These are phyloP conservation scores for Colletotrichum euphorbiae DNA, from an alignment of 2,329 filamentous ascomycete genomes.

Conservation along the genomic window DNA sequence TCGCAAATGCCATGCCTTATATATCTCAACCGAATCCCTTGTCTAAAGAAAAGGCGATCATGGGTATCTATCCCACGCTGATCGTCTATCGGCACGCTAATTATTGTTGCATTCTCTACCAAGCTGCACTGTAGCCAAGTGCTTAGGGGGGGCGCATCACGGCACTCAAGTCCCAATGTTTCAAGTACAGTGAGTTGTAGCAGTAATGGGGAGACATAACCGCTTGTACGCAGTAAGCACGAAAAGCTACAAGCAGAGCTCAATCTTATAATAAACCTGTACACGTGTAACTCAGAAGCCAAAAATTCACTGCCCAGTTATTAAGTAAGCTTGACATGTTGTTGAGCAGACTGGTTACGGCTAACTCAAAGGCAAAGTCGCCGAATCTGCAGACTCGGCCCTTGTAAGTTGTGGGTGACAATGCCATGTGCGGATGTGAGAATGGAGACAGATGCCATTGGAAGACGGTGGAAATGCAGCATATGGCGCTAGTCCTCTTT, in stretches of 20 bases:
- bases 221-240: slow-evolving; percentile 1
- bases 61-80: slow-evolving; percentile 2
- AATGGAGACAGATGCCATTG: slow-evolving; percentile 47
- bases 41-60: not conserved
- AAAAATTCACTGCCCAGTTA: not conserved
- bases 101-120: not conserved
- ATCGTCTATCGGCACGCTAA: not conserved
- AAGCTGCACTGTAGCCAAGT: not conserved
- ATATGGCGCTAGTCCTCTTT: slow-evolving; percentile 46
- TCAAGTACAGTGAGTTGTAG: slow-evolving; percentile 13
- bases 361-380: too few relatives aligned
- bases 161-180: not conserved
- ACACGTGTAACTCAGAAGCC: not conserved
- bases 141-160: slow-evolving; percentile 8
- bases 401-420: too few relatives aligned
- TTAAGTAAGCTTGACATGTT: not conserved
- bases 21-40: not conserved
- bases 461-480: slow-evolving; percentile 52
- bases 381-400: too few relatives aligned
- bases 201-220: not conserved
- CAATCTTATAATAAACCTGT: not conserved
- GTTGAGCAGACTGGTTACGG: not conserved
- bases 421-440: slow-evolving; percentile 39
- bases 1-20: not conserved
- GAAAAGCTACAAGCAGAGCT: not conserved